Evolutionary conservation across 2,329 filamentous ascomycete species (phyloP).

Genomic region (Fusarium sterilihyphosum): DNA sequence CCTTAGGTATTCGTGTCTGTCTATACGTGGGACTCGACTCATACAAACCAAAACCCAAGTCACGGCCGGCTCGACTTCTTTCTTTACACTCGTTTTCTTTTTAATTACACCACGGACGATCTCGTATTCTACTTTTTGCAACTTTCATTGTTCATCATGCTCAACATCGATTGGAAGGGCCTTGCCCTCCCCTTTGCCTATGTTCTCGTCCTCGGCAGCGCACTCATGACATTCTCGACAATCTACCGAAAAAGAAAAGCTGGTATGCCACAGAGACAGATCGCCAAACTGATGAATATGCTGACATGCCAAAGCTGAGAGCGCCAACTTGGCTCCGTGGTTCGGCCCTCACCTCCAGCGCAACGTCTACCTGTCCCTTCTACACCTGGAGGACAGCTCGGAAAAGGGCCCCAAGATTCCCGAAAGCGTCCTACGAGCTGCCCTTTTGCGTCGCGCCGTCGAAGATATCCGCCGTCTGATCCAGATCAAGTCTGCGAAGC

Average conservation of each 20-base stretch:
- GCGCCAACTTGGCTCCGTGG: slow-evolving; percentile 90
- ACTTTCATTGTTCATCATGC: slow-evolving; percentile 52
- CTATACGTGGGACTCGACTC: background rate
- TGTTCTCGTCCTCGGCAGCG: slow-evolving; percentile 85
- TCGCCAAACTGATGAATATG: background rate
- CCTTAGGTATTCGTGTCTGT: slow-evolving; percentile 26
- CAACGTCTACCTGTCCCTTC: slow-evolving; percentile 92
- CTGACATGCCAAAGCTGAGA: slow-evolving; percentile 66
- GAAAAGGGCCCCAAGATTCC: slow-evolving; percentile 78
- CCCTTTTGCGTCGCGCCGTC: slow-evolving; percentile 85
- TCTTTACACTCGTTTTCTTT: slow-evolving; percentile 27
- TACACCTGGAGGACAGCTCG: slow-evolving; percentile 75
- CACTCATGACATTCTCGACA: slow-evolving; percentile 89
- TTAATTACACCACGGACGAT: slow-evolving; percentile 2
- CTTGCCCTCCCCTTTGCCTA: slow-evolving; percentile 90
- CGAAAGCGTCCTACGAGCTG: slow-evolving; percentile 86
- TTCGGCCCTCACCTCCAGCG: slow-evolving; percentile 90
- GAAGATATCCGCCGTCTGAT: slow-evolving; percentile 95
- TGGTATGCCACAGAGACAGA: slow-evolving; percentile 55
- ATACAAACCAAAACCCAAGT: background rate
- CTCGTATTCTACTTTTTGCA: slow-evolving; percentile 3
- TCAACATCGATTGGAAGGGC: slow-evolving; percentile 80
- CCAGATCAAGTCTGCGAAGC: slow-evolving; percentile 87
- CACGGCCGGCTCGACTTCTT: slow-evolving; percentile 17
- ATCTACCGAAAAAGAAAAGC: slow-evolving; percentile 95